phyloP scores from a whole-genome alignment of 106 monocot genomes.

The Dendrobium huoshanense region DNA sequence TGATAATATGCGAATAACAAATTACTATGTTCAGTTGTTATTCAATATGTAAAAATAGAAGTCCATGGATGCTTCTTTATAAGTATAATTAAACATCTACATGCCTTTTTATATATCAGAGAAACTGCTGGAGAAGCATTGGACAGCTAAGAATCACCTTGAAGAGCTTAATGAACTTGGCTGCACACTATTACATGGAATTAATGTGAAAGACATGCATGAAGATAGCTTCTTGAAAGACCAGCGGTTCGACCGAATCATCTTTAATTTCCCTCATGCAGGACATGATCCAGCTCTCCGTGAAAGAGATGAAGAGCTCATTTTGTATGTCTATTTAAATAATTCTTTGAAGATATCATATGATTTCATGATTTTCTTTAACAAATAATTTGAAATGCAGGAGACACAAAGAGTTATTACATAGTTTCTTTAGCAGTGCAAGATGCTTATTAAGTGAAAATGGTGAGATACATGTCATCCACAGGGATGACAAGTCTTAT shows the following conservation, averaged over 20 bases:
- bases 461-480: slow-evolving; percentile 9
- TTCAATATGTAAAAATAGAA: too few relatives aligned
- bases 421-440: not conserved
- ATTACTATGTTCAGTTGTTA: too few relatives aligned
- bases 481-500: slow-evolving; percentile 12
- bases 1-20: too few relatives aligned
- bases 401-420: not conserved
- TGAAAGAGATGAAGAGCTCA: not conserved
- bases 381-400: not conserved
- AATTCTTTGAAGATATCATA: too few relatives aligned
- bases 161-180: not conserved
- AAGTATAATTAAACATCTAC: too few relatives aligned
- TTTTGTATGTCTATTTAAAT: not conserved
- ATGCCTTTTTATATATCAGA: not conserved
- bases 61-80: too few relatives aligned
- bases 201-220: slow-evolving; percentile 21
- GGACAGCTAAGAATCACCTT: slow-evolving; percentile 3
- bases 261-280: slow-evolving; percentile 45
- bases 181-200: slow-evolving; percentile 9
- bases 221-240: too few relatives aligned
- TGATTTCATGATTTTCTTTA: too few relatives aligned
- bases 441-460: not conserved
- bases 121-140: slow-evolving; percentile 2
- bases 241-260: too few relatives aligned
- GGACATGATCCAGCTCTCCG: slow-evolving; percentile 3